A percentile compares a stretch with the other conserved stretches of the same genome.
Conservation (phyloP, 257 asterid genomes). For the Solanum sejunctum region DNA sequence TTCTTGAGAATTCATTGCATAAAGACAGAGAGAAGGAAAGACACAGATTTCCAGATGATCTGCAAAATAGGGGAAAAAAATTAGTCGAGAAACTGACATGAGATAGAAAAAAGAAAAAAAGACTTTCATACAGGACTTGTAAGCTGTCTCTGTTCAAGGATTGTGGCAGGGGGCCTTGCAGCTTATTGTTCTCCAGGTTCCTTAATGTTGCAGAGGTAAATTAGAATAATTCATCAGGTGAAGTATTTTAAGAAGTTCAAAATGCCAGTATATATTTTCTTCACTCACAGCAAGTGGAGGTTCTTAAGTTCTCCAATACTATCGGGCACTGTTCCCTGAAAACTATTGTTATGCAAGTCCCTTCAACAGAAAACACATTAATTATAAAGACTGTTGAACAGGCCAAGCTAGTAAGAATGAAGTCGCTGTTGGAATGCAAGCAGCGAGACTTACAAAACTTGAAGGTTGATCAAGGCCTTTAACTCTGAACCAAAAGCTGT, state of each 20-base stretch:
- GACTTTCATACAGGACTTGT: slow-evolving; percentile 45
- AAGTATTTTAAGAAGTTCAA: background rate
- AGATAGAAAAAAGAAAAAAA: background rate
- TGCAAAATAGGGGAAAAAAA: slow-evolving; percentile 6
- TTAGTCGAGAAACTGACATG: background rate
- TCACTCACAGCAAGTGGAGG: slow-evolving; percentile 72
- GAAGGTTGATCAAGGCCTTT: slow-evolving; percentile 73
- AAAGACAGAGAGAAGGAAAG: slow-evolving; percentile 50
- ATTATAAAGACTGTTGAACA: background rate
- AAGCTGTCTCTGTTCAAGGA: slow-evolving; percentile 59
- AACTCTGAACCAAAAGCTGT: slow-evolving; percentile 80
- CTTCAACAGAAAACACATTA: slow-evolving; percentile 22
- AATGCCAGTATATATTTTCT: background rate
- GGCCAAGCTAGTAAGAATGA: background rate
- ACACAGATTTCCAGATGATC: slow-evolving; percentile 81
- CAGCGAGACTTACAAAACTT: slow-evolving; percentile 59
- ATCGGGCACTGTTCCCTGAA: slow-evolving; percentile 66
- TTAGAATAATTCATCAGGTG: background rate
- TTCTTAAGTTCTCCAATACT: slow-evolving; percentile 63
- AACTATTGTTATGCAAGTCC: slow-evolving; percentile 79
- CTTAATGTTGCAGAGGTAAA: slow-evolving; percentile 21
- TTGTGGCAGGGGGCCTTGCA: slow-evolving; percentile 88
- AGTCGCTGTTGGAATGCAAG: background rate
- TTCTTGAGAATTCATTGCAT: slow-evolving; percentile 44
- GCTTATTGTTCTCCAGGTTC: slow-evolving; percentile 74